A percentile compares a stretch with the other conserved stretches of the same genome.
Evolutionary conservation across 805 yeast genomes (phyloP).

Genomic region (Starmera dryadoides): DNA sequence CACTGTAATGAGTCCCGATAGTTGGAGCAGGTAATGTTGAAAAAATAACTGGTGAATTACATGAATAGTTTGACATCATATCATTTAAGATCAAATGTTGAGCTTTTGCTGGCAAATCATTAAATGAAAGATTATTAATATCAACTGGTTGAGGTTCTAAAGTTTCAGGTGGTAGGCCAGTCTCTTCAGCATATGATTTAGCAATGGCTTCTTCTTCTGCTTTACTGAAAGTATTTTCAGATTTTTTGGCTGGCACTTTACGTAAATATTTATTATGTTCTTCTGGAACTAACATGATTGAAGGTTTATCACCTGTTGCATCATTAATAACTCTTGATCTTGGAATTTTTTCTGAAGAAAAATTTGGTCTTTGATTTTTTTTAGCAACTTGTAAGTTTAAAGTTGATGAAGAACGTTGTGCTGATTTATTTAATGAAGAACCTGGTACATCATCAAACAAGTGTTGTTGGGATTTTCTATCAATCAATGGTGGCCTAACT

Average conservation of each 20-base stretch:
- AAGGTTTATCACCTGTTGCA: constrained; percentile 61
- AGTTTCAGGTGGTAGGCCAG: constrained; percentile 6
- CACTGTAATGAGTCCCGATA: constrained; percentile 70
- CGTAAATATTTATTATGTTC: constrained; percentile 5
- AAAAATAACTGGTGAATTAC: constrained; percentile 65
- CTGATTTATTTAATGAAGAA: not conserved
- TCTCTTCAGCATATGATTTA: constrained; percentile 10
- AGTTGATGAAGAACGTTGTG: not conserved
- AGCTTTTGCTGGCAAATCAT: constrained; percentile 85
- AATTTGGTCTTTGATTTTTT: constrained; percentile 41
- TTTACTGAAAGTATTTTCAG: not conserved
- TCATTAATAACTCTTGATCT: constrained; percentile 59
- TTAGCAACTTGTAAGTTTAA: constrained; percentile 8
- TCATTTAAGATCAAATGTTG: constrained; percentile 88
- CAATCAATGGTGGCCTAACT: not conserved
- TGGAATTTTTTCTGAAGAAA: constrained; percentile 68
- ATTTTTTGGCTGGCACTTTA: not conserved
- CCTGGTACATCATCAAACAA: constrained; percentile 1
- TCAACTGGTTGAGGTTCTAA: constrained; percentile 19
- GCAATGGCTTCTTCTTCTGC: not conserved
- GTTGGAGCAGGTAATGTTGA: constrained; percentile 89
- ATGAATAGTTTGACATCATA: constrained; percentile 62
- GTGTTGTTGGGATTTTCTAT: not conserved
- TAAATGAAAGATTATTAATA: constrained; percentile 47
- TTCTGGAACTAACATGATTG: constrained; percentile 53